These are phyloP conservation scores for Paraphoma sp. DNA, from an alignment of 2,329 filamentous ascomycete genomes.

Conservation along the genomic window DNA sequence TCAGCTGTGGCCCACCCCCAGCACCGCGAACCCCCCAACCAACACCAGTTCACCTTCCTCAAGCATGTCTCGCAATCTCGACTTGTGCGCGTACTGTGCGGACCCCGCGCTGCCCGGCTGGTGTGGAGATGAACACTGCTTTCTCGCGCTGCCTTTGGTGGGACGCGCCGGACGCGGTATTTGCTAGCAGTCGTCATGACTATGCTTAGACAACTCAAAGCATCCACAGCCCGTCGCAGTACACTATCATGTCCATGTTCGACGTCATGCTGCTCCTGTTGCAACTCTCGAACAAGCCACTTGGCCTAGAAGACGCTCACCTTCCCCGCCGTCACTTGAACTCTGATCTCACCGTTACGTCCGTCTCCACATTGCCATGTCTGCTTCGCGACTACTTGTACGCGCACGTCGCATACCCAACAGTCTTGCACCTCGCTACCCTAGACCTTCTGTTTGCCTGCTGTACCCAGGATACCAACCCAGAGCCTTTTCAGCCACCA, in stretches of 20 bases:
- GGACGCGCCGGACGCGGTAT: constrained; percentile 20
- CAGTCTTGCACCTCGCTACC: background rate
- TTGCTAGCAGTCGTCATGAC: constrained; percentile 31
- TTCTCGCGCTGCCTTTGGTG: constrained; percentile 16
- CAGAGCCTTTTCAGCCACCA: constrained; percentile 25
- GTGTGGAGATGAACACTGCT: background rate
- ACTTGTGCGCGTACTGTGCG: background rate
- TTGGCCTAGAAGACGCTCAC: constrained; percentile 1
- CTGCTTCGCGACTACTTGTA: constrained; percentile 22
- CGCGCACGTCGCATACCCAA: constrained; percentile 11
- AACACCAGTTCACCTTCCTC: background rate
- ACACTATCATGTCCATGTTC: constrained; percentile 11
- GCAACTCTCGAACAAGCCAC: constrained; percentile 7
- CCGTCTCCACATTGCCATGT: constrained; percentile 18
- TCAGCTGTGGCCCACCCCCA: background rate
- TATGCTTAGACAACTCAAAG: constrained; percentile 20
- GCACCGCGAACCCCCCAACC: too few relatives aligned
- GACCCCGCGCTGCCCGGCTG: background rate
- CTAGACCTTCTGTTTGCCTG: constrained; percentile 7
- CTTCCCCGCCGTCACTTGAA: constrained; percentile 7
- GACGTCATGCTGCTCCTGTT: constrained; percentile 27
- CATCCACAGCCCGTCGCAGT: constrained; percentile 17
- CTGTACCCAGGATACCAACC: background rate
- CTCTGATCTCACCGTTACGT: constrained; percentile 31
- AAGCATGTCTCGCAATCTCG: background rate